A percentile compares a stretch with the other conserved stretches of the same genome.
Conservation (phyloP, 1,284 basidiomycete genomes). For the Boletus mariae region DNA sequence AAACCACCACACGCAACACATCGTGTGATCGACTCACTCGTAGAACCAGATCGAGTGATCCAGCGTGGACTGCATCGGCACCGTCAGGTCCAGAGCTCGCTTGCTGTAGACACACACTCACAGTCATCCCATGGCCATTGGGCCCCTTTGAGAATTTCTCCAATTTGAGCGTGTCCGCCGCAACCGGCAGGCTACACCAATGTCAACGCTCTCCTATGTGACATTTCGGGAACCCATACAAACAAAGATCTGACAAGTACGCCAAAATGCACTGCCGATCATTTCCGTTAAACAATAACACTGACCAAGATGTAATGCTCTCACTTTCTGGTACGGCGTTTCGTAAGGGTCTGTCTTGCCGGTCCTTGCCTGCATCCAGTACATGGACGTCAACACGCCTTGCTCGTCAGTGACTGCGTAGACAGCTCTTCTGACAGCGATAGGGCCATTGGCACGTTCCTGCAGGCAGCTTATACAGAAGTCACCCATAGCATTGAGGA, state of each 20-base stretch:
- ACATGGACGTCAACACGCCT: conserved; percentile 54
- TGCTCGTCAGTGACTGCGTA: conserved; percentile 40
- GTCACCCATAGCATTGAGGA: not conserved
- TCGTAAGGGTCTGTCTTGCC: conserved; percentile 57
- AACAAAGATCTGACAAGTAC: conserved; percentile 82
- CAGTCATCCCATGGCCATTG: conserved; percentile 65
- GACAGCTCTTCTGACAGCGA: conserved; percentile 56
- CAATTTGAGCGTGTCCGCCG: conserved; percentile 64
- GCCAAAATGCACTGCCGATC: conserved; percentile 72
- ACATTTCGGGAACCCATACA: conserved; percentile 45
- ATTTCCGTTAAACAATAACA: conserved; percentile 5
- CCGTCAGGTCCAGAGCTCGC: conserved; percentile 1
- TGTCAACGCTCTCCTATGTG: conserved; percentile 6
- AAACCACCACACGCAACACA: not conserved
- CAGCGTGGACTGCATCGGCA: conserved; percentile 59
- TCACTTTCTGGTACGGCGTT: conserved; percentile 75
- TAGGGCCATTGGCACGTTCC: conserved; percentile 70
- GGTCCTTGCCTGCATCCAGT: conserved; percentile 79
- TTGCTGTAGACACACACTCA: conserved; percentile 34
- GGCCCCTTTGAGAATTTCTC: conserved; percentile 47
- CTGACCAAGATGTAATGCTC: conserved; percentile 11
- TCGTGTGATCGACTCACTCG: conserved; percentile 42
- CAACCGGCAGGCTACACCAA: conserved; percentile 58
- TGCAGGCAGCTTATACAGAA: conserved; percentile 28
- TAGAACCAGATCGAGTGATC: conserved; percentile 89